Evolutionary conservation across 192 early-diverging fungal species (phyloP).

Genomic region (Entomortierella lignicola): DNA sequence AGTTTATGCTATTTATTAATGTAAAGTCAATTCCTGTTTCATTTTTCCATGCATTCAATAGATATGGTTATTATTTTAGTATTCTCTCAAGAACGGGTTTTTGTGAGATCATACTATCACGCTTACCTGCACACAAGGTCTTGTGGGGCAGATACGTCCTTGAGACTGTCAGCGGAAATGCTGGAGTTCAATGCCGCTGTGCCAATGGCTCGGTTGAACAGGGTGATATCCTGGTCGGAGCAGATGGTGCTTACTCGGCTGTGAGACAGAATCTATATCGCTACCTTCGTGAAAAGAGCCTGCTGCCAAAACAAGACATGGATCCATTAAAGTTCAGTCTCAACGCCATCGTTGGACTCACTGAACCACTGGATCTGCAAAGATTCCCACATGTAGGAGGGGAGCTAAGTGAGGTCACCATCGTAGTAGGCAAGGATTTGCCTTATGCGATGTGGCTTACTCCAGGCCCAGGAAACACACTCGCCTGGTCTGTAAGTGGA

Average conservation of each 20-base stretch:
- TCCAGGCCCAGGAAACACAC: slow-evolving; percentile 4
- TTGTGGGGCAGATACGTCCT: slow-evolving; percentile 33
- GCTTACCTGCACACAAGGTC: slow-evolving; percentile 20
- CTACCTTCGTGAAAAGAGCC: slow-evolving; percentile 12
- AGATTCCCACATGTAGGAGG: slow-evolving; percentile 8
- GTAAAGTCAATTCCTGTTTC: too few species aligned
- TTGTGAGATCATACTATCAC: slow-evolving; percentile 26
- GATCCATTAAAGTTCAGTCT: slow-evolving; percentile 18
- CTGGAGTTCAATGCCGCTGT: slow-evolving; percentile 43
- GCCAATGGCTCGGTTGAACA: slow-evolving; percentile 38
- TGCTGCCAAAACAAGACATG: slow-evolving; percentile 26
- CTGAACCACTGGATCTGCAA: slow-evolving; percentile 14
- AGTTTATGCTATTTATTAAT: neutral
- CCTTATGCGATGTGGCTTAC: slow-evolving; percentile 26
- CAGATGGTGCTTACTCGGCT: slow-evolving; percentile 27
- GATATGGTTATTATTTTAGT: slow-evolving; percentile 34
- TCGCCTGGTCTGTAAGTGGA: slow-evolving; percentile 36
- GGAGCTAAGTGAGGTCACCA: slow-evolving; percentile 13
- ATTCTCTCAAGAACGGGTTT: slow-evolving; percentile 16
- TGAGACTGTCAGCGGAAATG: slow-evolving; percentile 31
- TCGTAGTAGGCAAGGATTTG: slow-evolving; percentile 22
- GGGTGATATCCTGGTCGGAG: slow-evolving; percentile 31
- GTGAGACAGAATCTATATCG: slow-evolving; percentile 31
- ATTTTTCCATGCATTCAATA: too few species aligned
- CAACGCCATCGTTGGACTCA: slow-evolving; percentile 32